Percentiles rank a stretch among this genome's conserved stretches.
phyloP scores from a whole-genome alignment of 306 rosid species.

The Begonia fuchsioides region DNA sequence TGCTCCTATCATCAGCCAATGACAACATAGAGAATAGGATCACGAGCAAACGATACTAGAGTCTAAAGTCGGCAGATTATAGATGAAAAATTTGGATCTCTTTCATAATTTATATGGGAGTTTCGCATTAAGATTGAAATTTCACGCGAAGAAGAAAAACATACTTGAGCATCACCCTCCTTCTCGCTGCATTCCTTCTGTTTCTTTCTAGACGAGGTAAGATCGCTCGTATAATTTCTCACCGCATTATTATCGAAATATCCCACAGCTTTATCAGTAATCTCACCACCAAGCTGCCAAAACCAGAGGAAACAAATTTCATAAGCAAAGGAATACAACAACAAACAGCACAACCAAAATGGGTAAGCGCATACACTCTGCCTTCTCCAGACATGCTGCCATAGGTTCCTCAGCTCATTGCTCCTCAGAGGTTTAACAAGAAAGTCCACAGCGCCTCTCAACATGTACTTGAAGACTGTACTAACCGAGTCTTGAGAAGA shows the following conservation, averaged over 20 bases:
- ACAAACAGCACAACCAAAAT: slow-evolving; percentile 8
- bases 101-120: too few relatives aligned
- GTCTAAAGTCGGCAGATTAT: too few relatives aligned
- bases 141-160: slow-evolving; percentile 8
- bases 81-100: too few relatives aligned
- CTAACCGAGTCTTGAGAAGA: slow-evolving; percentile 47
- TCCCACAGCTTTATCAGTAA: slow-evolving; percentile 16
- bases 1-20: too few relatives aligned
- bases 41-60: too few relatives aligned
- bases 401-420: slow-evolving; percentile 56
- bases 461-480: slow-evolving; percentile 53
- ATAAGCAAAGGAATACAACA: too few relatives aligned
- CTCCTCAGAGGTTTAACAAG: slow-evolving; percentile 66
- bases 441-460: slow-evolving; percentile 67
- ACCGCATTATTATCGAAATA: slow-evolving; percentile 30
- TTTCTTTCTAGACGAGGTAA: slow-evolving; percentile 23
- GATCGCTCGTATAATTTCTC: slow-evolving; percentile 30
- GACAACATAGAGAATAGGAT: too few relatives aligned
- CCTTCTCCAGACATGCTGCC: slow-evolving; percentile 88
- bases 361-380: slow-evolving; percentile 33
- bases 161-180: slow-evolving; percentile 43
- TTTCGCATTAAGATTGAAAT: not conserved
- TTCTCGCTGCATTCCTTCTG: slow-evolving; percentile 31
- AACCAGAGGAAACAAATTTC: too few relatives aligned
- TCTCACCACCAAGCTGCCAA: slow-evolving; percentile 16